These are phyloP conservation scores for Suillus subaureus DNA, from an alignment of 768 basidiomycete genomes.

Conservation along the genomic window DNA sequence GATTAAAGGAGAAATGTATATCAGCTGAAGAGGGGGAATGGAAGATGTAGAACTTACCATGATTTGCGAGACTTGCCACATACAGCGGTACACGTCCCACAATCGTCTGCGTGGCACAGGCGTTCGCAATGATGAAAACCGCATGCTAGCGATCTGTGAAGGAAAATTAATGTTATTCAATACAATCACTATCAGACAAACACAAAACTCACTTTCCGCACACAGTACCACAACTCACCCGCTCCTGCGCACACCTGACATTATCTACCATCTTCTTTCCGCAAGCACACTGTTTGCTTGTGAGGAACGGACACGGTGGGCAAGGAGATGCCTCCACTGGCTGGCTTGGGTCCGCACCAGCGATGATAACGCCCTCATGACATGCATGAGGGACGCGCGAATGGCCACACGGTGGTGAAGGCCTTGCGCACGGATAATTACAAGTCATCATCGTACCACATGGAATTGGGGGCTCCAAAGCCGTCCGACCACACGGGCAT, in stretches of 20 bases:
- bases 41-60: conserved; percentile 53
- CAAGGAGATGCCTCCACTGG: conserved; percentile 42
- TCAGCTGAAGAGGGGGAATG: background rate
- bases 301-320: conserved; percentile 86
- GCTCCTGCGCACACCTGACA: conserved; percentile 78
- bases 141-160: conserved; percentile 66
- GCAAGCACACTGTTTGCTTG: conserved; percentile 82
- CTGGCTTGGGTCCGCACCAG: conserved; percentile 19
- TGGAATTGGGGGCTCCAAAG: conserved; percentile 84
- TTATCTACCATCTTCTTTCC: conserved; percentile 83
- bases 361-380: conserved; percentile 61
- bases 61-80: conserved; percentile 88
- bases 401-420: conserved; percentile 81
- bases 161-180: conserved; percentile 4
- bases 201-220: conserved; percentile 68
- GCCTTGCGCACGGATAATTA: conserved; percentile 73
- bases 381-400: conserved; percentile 76
- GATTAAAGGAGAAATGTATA: background rate
- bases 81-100: conserved; percentile 71
- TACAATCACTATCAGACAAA: background rate
- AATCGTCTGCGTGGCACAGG: conserved; percentile 80
- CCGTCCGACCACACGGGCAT: conserved; percentile 85
- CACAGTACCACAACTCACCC: conserved; percentile 77
- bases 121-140: conserved; percentile 90
- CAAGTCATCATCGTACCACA: conserved; percentile 85